A percentile compares a stretch with the other conserved stretches of the same genome.
Evolutionary conservation across 2,329 filamentous ascomycete genomes (phyloP).

Genomic region (Diaporthe ilicicola): DNA sequence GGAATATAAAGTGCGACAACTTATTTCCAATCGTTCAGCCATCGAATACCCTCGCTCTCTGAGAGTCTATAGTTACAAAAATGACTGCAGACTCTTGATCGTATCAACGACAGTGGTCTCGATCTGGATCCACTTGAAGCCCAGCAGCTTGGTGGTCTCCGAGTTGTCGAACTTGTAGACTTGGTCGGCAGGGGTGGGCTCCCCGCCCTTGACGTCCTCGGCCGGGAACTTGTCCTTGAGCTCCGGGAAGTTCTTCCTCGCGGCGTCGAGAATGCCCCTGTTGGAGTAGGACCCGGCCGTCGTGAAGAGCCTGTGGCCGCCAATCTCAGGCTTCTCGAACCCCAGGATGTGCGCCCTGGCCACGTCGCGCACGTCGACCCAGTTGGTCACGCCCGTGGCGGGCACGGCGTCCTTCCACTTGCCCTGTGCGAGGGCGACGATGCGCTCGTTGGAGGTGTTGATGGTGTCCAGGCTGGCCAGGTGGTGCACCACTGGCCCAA

Average conservation of each 20-base stretch:
- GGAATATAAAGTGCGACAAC: neutral
- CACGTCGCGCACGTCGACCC: conserved; percentile 66
- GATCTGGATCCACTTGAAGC: conserved; percentile 67
- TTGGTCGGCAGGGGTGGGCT: conserved; percentile 47
- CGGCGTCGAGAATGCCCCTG: conserved; percentile 52
- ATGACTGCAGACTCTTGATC: conserved; percentile 68
- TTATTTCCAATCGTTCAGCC: neutral
- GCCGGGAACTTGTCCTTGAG: conserved; percentile 56
- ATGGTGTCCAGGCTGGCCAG: conserved; percentile 54
- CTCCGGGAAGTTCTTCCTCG: conserved; percentile 59
- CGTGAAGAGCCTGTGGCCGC: conserved; percentile 60
- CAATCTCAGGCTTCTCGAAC: conserved; percentile 56
- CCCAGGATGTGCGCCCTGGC: conserved; percentile 62
- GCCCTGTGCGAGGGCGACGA: conserved; percentile 60
- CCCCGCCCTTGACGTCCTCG: conserved; percentile 54
- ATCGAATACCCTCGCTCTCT: no score
- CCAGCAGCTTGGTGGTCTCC: conserved; percentile 66
- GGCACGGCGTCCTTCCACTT: conserved; percentile 56
- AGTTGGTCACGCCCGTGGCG: conserved; percentile 51
- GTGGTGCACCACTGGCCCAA: conserved; percentile 61
- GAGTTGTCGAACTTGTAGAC: conserved; percentile 66
- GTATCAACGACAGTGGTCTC: conserved; percentile 71
- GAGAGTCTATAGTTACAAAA: conserved; percentile 39
- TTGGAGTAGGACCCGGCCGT: conserved; percentile 58
- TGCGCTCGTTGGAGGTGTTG: conserved; percentile 63